phyloP scores from a whole-genome alignment of 192 early-diverging fungal genomes.

The Coemansia sp. region DNA sequence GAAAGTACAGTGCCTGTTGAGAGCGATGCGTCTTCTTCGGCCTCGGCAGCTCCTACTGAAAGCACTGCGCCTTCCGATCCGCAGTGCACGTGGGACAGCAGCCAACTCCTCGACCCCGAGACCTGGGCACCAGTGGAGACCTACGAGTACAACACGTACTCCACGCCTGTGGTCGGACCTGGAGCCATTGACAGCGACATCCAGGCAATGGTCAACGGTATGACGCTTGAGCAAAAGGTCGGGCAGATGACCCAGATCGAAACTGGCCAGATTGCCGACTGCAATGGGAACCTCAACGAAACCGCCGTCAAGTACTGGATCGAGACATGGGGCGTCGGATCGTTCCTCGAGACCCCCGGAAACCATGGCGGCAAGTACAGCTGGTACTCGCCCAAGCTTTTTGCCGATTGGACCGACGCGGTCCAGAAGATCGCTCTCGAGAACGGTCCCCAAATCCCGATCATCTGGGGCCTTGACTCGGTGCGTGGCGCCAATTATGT shows the following conservation, averaged over 20 bases:
- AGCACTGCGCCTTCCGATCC: neutral
- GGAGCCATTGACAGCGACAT: constrained; percentile 54
- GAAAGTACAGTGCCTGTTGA: too few species aligned
- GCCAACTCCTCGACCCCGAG: constrained; percentile 15
- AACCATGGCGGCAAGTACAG: constrained; percentile 58
- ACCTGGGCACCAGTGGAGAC: neutral
- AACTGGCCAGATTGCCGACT: constrained; percentile 52
- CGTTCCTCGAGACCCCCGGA: constrained; percentile 60
- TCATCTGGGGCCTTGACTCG: constrained; percentile 67
- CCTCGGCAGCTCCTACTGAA: neutral
- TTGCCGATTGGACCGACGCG: constrained; percentile 53
- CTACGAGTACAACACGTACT: neutral
- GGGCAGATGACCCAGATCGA: constrained; percentile 67
- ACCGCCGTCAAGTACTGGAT: constrained; percentile 56
- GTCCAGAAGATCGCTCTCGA: constrained; percentile 59
- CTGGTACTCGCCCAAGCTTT: constrained; percentile 53
- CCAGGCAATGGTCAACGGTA: constrained; percentile 25
- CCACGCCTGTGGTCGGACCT: neutral
- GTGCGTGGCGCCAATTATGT: constrained; percentile 69
- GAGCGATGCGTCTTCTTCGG: neutral
- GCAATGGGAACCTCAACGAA: constrained; percentile 51
- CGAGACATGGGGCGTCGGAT: constrained; percentile 58
- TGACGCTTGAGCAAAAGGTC: constrained; percentile 57
- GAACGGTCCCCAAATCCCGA: constrained; percentile 53
- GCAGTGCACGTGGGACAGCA: neutral